Percentiles rank a stretch among this genome's conserved stretches.
These are phyloP conservation scores for Penicillium hordei DNA, from an alignment of 2,329 filamentous ascomycete species.

Conservation along the genomic window DNA sequence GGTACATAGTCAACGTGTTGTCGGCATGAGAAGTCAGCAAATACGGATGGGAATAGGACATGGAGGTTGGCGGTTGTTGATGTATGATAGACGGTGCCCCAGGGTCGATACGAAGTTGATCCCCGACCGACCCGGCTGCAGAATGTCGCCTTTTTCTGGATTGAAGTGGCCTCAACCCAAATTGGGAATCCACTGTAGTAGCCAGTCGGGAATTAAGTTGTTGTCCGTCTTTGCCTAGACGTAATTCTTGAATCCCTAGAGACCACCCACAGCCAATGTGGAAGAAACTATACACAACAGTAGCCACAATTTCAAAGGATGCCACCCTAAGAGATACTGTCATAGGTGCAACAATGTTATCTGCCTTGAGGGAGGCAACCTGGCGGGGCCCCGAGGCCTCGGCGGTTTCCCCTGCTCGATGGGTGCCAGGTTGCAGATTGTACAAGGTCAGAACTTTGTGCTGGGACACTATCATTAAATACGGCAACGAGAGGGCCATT, in stretches of 20 bases:
- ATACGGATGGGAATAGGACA: constrained; percentile 80
- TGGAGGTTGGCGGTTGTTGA: constrained; percentile 56
- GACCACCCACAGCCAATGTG: constrained; percentile 79
- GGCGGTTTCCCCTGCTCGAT: constrained; percentile 4
- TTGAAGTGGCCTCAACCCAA: constrained; percentile 27
- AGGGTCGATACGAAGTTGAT: constrained; percentile 14
- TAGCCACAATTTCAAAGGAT: constrained; percentile 66
- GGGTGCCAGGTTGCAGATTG: constrained; percentile 49
- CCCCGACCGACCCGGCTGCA: constrained; percentile 24
- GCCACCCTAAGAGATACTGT: constrained; percentile 78
- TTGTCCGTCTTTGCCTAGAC: constrained; percentile 56
- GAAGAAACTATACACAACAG: constrained; percentile 81
- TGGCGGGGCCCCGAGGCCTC: constrained; percentile 48
- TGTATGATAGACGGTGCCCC: constrained; percentile 35
- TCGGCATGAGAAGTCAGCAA: constrained; percentile 80
- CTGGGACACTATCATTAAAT: constrained; percentile 74
- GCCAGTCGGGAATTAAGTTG: constrained; percentile 41
- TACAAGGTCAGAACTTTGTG: constrained; percentile 76
- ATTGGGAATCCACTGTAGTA: constrained; percentile 42
- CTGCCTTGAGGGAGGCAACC: constrained; percentile 75
- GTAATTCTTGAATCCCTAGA: constrained; percentile 86
- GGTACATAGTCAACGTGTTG: constrained; percentile 80
- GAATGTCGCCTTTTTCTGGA: constrained; percentile 14
- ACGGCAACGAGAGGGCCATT: constrained; percentile 71
- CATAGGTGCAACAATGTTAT: constrained; percentile 73